A percentile compares a stretch with the other conserved stretches of the same genome.
These are phyloP conservation scores for Mycena haematopus DNA, from an alignment of 768 basidiomycete genomes.

Conservation along the genomic window DNA sequence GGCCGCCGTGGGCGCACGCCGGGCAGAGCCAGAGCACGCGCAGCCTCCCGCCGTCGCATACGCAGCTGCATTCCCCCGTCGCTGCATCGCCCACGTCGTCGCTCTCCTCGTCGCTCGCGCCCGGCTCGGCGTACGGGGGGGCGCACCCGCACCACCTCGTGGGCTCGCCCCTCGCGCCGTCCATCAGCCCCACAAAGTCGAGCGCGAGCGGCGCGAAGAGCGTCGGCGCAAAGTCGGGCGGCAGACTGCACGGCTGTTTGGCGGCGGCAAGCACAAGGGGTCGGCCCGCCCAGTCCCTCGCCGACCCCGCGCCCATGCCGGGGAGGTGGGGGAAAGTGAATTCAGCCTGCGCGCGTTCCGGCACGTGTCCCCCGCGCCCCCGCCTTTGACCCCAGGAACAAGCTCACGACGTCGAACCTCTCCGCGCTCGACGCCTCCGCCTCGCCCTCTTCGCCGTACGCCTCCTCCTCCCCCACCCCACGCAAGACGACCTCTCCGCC, in stretches of 20 bases:
- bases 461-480: neutral
- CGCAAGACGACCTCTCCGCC: neutral
- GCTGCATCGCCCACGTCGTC: neutral
- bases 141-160: no score
- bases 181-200: slow-evolving; percentile 10
- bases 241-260: slow-evolving; percentile 20
- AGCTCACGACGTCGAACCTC: slow-evolving; percentile 11
- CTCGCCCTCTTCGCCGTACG: no score
- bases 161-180: slow-evolving; percentile 15
- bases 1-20: neutral
- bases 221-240: slow-evolving; percentile 4
- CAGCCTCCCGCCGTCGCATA: slow-evolving; percentile 13
- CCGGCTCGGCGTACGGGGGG: neutral
- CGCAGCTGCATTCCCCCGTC: neutral
- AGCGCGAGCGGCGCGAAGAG: slow-evolving; percentile 1
- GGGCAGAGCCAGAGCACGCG: slow-evolving; percentile 1
- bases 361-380: slow-evolving; percentile 15
- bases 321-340: neutral
- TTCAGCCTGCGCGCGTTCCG: slow-evolving; percentile 26
- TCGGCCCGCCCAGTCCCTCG: no score
- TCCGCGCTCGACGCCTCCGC: neutral
- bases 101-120: neutral
- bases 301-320: neutral
- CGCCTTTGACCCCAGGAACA: neutral
- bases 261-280: neutral